These are phyloP conservation scores for Hanseniaspora uvarum DNA, from an alignment of 1,139 yeast species.

Conservation along the genomic window DNA sequence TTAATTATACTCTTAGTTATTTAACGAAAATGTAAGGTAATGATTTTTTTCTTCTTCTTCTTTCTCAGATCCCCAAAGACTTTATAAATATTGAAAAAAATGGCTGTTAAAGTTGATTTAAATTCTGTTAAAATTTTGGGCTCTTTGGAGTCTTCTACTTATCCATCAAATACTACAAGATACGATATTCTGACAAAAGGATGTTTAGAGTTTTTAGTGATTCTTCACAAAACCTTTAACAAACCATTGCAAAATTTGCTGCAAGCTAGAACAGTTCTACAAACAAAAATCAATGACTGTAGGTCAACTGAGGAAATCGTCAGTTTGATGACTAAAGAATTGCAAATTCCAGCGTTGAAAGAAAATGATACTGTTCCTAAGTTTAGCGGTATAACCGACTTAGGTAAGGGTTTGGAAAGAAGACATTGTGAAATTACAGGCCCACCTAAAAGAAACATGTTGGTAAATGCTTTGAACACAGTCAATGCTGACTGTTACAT, in stretches of 20 bases:
- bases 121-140: slow-evolving; percentile 61
- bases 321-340: slow-evolving; percentile 46
- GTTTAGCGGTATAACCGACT: slow-evolving; percentile 46
- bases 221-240: slow-evolving; percentile 64
- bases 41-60: too few relatives aligned
- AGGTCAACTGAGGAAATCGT: slow-evolving; percentile 32
- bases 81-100: not conserved
- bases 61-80: too few relatives aligned
- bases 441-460: slow-evolving; percentile 84
- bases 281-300: slow-evolving; percentile 51
- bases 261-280: slow-evolving; percentile 51
- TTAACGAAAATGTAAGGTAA: too few relatives aligned
- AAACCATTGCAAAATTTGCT: slow-evolving; percentile 47
- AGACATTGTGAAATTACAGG: slow-evolving; percentile 83
- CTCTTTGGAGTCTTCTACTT: slow-evolving; percentile 44
- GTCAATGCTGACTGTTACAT: slow-evolving; percentile 73
- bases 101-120: slow-evolving; percentile 31
- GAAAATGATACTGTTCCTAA: slow-evolving; percentile 43
- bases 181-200: slow-evolving; percentile 41
- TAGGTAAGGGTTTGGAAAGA: slow-evolving; percentile 58
- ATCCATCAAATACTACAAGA: slow-evolving; percentile 39
- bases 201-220: slow-evolving; percentile 59
- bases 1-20: too few relatives aligned
- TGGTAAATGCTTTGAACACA: slow-evolving; percentile 83
- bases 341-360: slow-evolving; percentile 47